Evolutionary conservation across 352 stramenopile genomes (phyloP).

Genomic region (Phytopythium montanum): DNA sequence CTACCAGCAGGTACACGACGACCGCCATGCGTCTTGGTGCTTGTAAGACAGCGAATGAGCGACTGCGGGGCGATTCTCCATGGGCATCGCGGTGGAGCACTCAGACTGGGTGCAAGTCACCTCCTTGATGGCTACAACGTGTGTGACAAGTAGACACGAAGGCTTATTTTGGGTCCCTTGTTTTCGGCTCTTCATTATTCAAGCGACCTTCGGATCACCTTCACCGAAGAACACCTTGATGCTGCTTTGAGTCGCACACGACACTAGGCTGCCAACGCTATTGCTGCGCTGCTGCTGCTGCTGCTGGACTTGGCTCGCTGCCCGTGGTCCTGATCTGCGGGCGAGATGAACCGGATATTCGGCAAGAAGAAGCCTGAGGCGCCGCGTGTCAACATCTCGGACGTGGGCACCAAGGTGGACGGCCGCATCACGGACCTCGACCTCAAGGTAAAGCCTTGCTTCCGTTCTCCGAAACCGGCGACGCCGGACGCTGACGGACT

Average conservation of each 20-base stretch:
- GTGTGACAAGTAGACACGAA: conserved; percentile 4
- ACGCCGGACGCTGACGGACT: not conserved
- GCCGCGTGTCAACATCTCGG: conserved; percentile 67
- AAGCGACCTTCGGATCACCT: conserved; percentile 1
- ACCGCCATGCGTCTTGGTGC: too few relatives aligned
- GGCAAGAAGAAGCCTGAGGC: conserved; percentile 77
- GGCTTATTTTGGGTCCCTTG: not conserved
- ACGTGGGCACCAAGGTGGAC: conserved; percentile 76
- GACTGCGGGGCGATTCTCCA: too few relatives aligned
- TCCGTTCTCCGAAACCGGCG: too few relatives aligned
- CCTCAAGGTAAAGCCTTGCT: too few relatives aligned
- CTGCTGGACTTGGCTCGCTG: too few relatives aligned
- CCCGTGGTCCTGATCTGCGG: too few relatives aligned
- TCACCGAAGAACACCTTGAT: not conserved
- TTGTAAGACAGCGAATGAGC: too few relatives aligned
- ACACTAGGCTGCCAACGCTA: not conserved
- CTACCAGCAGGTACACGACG: too few relatives aligned
- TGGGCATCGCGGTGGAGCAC: too few relatives aligned
- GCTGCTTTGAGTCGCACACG: too few relatives aligned
- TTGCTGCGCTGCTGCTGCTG: not conserved
- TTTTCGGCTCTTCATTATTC: not conserved
- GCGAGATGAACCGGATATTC: conserved; percentile 80
- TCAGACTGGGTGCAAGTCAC: too few relatives aligned
- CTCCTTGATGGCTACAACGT: too few relatives aligned
- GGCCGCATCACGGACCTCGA: conserved; percentile 72